Evolutionary conservation across 441 rosid genomes (phyloP).

Genomic region (Jatropha multifida): DNA sequence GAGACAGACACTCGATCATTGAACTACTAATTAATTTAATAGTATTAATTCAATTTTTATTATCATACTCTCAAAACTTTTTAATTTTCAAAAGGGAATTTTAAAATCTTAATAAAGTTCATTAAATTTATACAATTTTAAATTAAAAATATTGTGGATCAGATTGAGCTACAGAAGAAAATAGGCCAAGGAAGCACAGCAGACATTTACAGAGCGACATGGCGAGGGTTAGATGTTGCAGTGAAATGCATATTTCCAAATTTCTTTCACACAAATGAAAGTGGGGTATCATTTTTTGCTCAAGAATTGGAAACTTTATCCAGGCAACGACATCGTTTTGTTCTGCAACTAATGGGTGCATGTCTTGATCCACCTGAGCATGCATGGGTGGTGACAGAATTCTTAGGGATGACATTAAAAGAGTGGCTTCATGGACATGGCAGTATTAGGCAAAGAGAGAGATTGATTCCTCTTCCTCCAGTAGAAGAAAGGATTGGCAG

Average conservation of each 20-base stretch:
- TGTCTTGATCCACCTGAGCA: constrained; percentile 47
- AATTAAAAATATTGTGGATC: neutral
- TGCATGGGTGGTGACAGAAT: constrained; percentile 59
- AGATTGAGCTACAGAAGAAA: constrained; percentile 43
- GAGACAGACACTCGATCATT: too few species aligned
- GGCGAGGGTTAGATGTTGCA: constrained; percentile 60
- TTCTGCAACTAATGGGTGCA: constrained; percentile 57
- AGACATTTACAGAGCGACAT: constrained; percentile 41
- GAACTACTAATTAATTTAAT: neutral
- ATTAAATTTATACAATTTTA: neutral
- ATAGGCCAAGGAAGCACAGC: constrained; percentile 57
- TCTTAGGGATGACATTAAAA: constrained; percentile 42
- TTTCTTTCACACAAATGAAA: constrained; percentile 40
- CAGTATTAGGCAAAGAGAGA: constrained; percentile 25
- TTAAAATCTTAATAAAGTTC: too few species aligned
- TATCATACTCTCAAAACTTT: too few species aligned
- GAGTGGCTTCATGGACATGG: constrained; percentile 58
- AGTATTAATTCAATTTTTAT: too few species aligned
- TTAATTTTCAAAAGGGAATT: too few species aligned
- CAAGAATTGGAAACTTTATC: constrained; percentile 57
- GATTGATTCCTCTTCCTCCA: constrained; percentile 39
- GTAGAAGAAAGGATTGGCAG: constrained; percentile 34
- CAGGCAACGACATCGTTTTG: constrained; percentile 44
- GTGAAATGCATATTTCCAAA: constrained; percentile 52
- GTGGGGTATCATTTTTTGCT: constrained; percentile 36